Conservation (phyloP, 345 rosid genomes). For the Murraya koenigii region DNA sequence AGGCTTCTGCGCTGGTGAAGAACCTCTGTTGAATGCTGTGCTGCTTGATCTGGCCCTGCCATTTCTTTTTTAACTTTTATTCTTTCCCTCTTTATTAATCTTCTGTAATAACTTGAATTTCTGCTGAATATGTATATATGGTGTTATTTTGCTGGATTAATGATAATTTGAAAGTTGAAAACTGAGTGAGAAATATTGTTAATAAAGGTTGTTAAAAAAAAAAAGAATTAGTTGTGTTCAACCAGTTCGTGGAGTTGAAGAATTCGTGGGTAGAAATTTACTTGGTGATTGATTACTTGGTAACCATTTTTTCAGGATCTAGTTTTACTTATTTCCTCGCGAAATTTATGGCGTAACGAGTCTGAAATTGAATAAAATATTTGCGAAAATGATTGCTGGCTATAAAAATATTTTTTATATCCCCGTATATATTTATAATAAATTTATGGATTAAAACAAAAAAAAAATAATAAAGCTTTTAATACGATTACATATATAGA, state of each 20-base stretch:
- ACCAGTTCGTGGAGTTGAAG: not conserved
- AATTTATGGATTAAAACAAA: too few relatives aligned
- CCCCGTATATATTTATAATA: too few relatives aligned
- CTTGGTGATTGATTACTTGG: not conserved
- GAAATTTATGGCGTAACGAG: not conserved
- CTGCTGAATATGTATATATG: not conserved
- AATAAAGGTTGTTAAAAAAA: too few relatives aligned
- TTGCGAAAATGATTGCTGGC: too few relatives aligned
- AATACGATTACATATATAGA: too few relatives aligned
- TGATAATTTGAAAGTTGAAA: too few relatives aligned
- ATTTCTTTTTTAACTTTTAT: not conserved
- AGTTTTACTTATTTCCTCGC: not conserved
- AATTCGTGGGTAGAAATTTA: not conserved
- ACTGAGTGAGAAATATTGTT: too few relatives aligned
- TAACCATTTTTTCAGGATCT: not conserved
- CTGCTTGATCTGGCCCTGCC: conserved; percentile 39
- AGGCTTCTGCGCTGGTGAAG: conserved; percentile 31
- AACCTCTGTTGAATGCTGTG: conserved; percentile 28
- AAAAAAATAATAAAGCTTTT: too few relatives aligned
- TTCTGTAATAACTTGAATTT: too few relatives aligned
- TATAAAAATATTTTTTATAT: too few relatives aligned
- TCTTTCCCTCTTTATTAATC: not conserved
- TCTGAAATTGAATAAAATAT: not conserved
- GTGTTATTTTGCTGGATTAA: too few relatives aligned
- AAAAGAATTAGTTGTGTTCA: too few relatives aligned